Conservation (phyloP, 176 grass and related monocot species). For the Aegilops sharonensis region DNA sequence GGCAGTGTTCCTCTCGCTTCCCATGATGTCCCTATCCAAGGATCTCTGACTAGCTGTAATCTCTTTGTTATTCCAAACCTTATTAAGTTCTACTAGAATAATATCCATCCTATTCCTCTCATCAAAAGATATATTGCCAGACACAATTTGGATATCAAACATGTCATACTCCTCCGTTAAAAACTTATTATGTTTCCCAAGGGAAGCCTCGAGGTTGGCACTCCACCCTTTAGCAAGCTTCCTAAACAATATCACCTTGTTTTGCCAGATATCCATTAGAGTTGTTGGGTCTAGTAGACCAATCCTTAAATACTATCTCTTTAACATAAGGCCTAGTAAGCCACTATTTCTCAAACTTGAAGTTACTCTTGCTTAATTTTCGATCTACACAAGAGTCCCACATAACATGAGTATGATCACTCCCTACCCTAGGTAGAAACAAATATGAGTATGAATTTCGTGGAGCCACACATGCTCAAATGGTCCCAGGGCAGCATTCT, state of each 20-base stretch:
- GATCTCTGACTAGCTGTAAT: not conserved
- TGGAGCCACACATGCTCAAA: too few relatives aligned
- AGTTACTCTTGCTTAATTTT: not conserved
- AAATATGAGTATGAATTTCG: too few relatives aligned
- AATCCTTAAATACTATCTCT: not conserved
- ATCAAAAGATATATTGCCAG: not conserved
- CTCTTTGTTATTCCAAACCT: not conserved
- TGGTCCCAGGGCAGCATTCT: too few relatives aligned
- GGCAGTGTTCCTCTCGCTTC: not conserved
- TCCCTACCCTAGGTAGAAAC: not conserved
- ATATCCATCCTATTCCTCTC: not conserved
- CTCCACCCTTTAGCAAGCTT: not conserved
- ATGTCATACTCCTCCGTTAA: not conserved
- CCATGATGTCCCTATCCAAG: not conserved
- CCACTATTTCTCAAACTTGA: not conserved
- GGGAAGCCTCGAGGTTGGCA: not conserved
- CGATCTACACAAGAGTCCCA: not conserved
- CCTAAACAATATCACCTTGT: not conserved
- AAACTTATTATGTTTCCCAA: not conserved
- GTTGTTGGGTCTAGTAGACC: not conserved
- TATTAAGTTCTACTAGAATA: not conserved
- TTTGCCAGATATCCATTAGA: not conserved
- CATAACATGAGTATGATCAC: not conserved
- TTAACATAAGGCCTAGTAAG: not conserved
- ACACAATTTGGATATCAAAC: not conserved